These are phyloP conservation scores for Desmodesmus armatus DNA, from an alignment of 139 green algal genomes.

Conservation along the genomic window DNA sequence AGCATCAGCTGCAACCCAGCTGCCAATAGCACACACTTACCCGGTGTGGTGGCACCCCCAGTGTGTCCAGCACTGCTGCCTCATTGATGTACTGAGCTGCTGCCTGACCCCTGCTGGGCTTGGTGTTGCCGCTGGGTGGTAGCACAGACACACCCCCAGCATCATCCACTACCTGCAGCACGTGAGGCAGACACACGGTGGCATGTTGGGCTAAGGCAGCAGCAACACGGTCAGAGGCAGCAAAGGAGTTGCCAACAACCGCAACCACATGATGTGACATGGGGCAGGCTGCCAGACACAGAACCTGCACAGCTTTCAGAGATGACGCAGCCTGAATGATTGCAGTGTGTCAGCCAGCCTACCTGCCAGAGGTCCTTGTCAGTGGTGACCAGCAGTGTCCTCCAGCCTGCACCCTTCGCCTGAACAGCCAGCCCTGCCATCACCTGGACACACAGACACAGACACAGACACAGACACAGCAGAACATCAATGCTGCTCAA, in stretches of 20 bases:
- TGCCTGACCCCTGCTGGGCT: neutral
- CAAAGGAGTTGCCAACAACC: too few relatives aligned
- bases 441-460: too few relatives aligned
- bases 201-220: too few relatives aligned
- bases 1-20: neutral
- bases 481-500: too few relatives aligned
- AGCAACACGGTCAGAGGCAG: neutral
- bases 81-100: neutral
- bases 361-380: slow-evolving; percentile 44
- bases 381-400: slow-evolving; percentile 51
- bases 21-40: neutral
- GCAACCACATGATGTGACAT: too few relatives aligned
- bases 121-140: neutral
- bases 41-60: slow-evolving; percentile 6
- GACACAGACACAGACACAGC: too few relatives aligned
- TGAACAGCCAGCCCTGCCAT: neutral
- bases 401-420: slow-evolving; percentile 29
- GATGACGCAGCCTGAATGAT: neutral
- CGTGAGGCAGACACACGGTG: too few relatives aligned
- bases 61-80: neutral
- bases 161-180: slow-evolving; percentile 20
- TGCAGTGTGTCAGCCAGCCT: neutral
- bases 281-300: neutral
- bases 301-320: neutral
- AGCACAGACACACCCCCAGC: neutral